phyloP scores from a whole-genome alignment of 2,329 filamentous ascomycete genomes.

The Colletotrichum sp. region DNA sequence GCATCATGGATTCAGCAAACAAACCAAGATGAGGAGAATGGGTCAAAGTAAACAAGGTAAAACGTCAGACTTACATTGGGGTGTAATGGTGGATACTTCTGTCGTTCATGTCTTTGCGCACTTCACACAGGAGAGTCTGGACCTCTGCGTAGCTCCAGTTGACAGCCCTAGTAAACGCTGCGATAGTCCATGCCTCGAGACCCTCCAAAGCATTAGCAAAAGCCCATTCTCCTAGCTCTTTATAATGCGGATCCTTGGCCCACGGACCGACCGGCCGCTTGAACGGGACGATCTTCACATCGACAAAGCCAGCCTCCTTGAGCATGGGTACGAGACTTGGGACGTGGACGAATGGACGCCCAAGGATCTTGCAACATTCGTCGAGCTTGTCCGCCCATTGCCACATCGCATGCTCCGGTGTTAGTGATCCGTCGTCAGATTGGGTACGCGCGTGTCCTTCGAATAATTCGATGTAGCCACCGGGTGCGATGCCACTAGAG shows the following conservation, averaged over 20 bases:
- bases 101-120: slow-evolving; percentile 25
- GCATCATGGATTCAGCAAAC: neutral
- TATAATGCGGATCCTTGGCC: slow-evolving; percentile 30
- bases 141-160: slow-evolving; percentile 25
- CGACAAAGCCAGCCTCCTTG: slow-evolving; percentile 33
- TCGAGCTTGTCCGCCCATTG: slow-evolving; percentile 29
- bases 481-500: slow-evolving; percentile 16
- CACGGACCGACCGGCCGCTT: slow-evolving; percentile 31
- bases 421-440: slow-evolving; percentile 22
- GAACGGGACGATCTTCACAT: slow-evolving; percentile 29
- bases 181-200: neutral
- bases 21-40: neutral
- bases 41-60: neutral
- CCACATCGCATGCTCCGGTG: slow-evolving; percentile 22
- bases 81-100: slow-evolving; percentile 26
- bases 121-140: slow-evolving; percentile 21
- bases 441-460: slow-evolving; percentile 23
- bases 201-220: neutral
- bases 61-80: neutral
- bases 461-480: slow-evolving; percentile 27
- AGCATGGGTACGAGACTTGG: slow-evolving; percentile 1
- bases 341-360: slow-evolving; percentile 22
- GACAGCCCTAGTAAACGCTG: neutral
- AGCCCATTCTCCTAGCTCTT: slow-evolving; percentile 34
- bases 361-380: slow-evolving; percentile 30